Base-by-base conservation (phyloP, 2,329 filamentous ascomycete genomes). In the Cucurbitaria berberidis region DNA sequence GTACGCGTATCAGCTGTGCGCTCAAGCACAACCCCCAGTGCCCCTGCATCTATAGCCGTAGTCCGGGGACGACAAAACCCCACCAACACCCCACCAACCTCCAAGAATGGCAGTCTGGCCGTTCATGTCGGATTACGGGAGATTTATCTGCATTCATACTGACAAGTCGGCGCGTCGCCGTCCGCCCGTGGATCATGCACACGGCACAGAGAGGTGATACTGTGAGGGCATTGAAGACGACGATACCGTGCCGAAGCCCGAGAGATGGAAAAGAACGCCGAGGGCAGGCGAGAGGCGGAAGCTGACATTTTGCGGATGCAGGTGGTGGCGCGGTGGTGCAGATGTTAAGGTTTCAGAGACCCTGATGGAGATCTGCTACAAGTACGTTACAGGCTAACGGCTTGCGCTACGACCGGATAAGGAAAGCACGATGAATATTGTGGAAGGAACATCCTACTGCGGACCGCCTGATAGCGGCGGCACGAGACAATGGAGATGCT, bases 31-130 rank as follows among this genome's bases (percentile, higher is more conserved):
- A 53, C 51, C 52, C 52, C 57, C 46, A 48, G 42, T 50, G 51
- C 54, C 64, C 63, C 63, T 68, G 63, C 55, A 50, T 45, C 44
- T 44, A 53, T 46, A 45, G 58, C 51, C 50, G 54, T 46, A 45
- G 44, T 45, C 57, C 50, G 45, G 57, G 64, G 62, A 66, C 57
- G 56, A 57, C 51, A 49, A 46, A 29, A 45, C 46, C 55, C 61
- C 56, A 63, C 63, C 63, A 67, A 66, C 62, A 53, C 30, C 50
- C 46, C 59, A 47, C 57, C 60, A 62, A 59, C 27, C 42, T 55
- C 59, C 53, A 54, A 45, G 45, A 50, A 49, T 38, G 36, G 46
- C 43, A 43, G 19, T 41, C 13, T 24, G 44, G 36, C 51, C 49
- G 43, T 38, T 44, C 13, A 39, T n/a, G n/a, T n/a, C n/a, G n/a